Conservation (phyloP, 2,329 filamentous ascomycete genomes). For the Talaromyces rugulosus region DNA sequence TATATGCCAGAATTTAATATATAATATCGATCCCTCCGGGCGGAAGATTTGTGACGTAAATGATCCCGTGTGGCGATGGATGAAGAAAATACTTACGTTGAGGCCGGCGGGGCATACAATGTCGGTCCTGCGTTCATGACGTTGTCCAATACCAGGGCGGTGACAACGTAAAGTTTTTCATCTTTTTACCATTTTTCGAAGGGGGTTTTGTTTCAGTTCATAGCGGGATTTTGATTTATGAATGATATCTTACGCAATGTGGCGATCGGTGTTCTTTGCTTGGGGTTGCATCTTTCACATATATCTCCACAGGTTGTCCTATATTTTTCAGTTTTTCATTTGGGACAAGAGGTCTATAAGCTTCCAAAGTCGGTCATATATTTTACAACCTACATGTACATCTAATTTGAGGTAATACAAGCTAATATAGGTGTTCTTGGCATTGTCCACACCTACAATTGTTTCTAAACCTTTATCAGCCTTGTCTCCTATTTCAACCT, state of each 20-base stretch:
- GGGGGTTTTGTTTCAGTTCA: background rate
- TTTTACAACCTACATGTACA: too few relatives aligned
- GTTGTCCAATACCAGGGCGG: too few relatives aligned
- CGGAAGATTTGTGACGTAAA: slow-evolving; percentile 6
- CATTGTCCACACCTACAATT: too few relatives aligned
- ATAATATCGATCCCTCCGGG: background rate
- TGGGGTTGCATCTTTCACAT: background rate
- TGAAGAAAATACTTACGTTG: slow-evolving; percentile 7
- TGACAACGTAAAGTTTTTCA: background rate
- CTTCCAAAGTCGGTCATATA: too few relatives aligned
- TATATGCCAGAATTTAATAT: slow-evolving; percentile 4
- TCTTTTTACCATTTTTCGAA: background rate
- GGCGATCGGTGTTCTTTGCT: background rate
- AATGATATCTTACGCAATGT: background rate
- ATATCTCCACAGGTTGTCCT: background rate
- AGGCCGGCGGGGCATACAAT: background rate
- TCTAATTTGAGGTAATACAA: too few relatives aligned
- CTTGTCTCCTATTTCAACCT: too few relatives aligned
- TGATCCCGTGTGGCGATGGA: slow-evolving; percentile 3
- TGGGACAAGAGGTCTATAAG: background rate
- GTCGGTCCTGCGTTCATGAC: background rate
- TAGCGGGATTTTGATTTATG: background rate
- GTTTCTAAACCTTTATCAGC: too few relatives aligned
- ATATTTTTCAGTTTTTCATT: background rate
- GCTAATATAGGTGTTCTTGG: too few relatives aligned